Percentiles rank a stretch among this genome's conserved stretches.
These are phyloP conservation scores for Lactifluus hygrophoroides DNA, from an alignment of 768 basidiomycete species.

Conservation along the genomic window DNA sequence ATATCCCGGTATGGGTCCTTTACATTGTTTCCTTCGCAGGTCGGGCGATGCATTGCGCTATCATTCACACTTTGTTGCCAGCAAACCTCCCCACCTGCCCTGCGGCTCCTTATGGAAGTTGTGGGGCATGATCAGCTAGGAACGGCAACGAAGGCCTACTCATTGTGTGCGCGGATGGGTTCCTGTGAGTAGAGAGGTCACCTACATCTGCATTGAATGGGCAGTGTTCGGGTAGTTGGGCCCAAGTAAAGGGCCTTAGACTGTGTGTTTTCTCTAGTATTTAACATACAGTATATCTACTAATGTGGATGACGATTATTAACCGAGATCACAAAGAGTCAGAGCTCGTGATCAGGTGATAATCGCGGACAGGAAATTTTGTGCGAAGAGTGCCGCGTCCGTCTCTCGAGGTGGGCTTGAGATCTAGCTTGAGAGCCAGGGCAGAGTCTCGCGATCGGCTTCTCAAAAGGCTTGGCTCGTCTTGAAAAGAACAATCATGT, in stretches of 20 bases:
- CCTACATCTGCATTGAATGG: slow-evolving; percentile 83
- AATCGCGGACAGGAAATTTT: too few species aligned
- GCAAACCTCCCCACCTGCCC: slow-evolving; percentile 47
- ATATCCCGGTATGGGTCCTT: slow-evolving; percentile 74
- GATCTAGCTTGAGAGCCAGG: too few species aligned
- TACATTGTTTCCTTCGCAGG: not conserved
- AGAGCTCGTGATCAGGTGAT: too few species aligned
- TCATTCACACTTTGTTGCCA: slow-evolving; percentile 92
- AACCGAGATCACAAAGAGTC: too few species aligned
- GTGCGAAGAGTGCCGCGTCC: too few species aligned
- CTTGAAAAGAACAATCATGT: too few species aligned
- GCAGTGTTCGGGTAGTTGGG: slow-evolving; percentile 67
- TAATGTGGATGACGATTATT: not conserved
- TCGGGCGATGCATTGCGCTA: slow-evolving; percentile 90
- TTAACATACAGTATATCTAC: not conserved
- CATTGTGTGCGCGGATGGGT: slow-evolving; percentile 90
- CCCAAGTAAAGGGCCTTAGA: not conserved
- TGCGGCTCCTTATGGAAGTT: slow-evolving; percentile 82
- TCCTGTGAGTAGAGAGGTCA: slow-evolving; percentile 52
- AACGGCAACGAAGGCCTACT: slow-evolving; percentile 91
- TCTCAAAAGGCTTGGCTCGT: too few species aligned
- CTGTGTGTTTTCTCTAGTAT: not conserved
- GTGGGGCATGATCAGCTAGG: slow-evolving; percentile 93
- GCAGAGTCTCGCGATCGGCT: too few species aligned
- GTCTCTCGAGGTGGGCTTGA: too few species aligned